Base-by-base conservation (phyloP, 2,329 filamentous ascomycete species). In the Fusarium guadeloupense region DNA sequence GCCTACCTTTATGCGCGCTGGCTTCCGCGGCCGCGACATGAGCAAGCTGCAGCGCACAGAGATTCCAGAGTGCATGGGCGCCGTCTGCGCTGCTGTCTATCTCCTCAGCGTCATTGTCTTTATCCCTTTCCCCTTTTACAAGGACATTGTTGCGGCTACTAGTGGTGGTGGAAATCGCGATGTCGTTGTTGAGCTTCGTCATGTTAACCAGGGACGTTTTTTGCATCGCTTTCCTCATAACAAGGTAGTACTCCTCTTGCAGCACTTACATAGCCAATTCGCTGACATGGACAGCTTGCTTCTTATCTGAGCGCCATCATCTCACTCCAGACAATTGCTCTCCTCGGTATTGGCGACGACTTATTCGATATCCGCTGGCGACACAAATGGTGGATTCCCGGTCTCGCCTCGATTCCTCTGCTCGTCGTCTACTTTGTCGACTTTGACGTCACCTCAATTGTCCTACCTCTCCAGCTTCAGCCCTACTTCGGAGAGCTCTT, bases 291-390 rank as follows among this genome's bases (percentile, higher is more conserved):
- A 25, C 70, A 96, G 91, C 89, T 99, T 60, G 93, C 94, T 31
- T 96, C 93, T 9, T 99, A 96, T 76, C 87, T 97, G 38, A 96
- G 95, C 23, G 95, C 93, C 60, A 90, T 98, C 71, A 89, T 97
- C 66, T 96, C 94, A 7, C 86, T 99, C 31, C 93, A 97, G 77
- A 91, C 89, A 39, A 92, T 96, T 62, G 90, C 93, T 42, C 89
- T 98, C 54, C 89, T 99, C 28, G 95, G 95, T 49, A 89, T 99
- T 57, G 91, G 92, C 65, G 95, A 99, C 77, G 95, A 99, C 77
- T 85, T 97, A 45, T 97, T 99, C 77, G 95, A 99, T 76, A 97
- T 99, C 72, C 88, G 95, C 73, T 99, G 95, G 95, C 90, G 95
- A 48, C 94, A 99, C 83, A 99, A 99, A 80, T 93, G 97, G 78